Percentiles rank a stretch among this genome's conserved stretches.
phyloP scores from a whole-genome alignment of 306 rosid genomes.

The Vigna radiata region DNA sequence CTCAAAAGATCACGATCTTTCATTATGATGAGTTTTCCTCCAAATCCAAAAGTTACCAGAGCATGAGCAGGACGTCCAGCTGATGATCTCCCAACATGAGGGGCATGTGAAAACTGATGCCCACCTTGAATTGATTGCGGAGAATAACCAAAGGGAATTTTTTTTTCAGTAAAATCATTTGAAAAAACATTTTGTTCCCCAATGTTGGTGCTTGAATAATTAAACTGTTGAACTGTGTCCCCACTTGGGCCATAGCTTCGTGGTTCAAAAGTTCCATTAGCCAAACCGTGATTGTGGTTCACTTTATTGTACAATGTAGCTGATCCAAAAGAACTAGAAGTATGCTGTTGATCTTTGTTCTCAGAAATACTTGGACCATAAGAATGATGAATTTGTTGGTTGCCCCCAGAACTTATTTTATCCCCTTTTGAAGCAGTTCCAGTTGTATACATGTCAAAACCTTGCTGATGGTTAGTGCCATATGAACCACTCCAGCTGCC shows the following conservation, averaged over 20 bases:
- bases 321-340: conserved; percentile 61
- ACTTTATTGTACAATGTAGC: conserved; percentile 56
- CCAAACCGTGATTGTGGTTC: conserved; percentile 55
- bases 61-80: conserved; percentile 95
- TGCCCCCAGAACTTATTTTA: conserved; percentile 49
- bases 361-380: conserved; percentile 51
- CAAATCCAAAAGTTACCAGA: conserved; percentile 87
- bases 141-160: conserved; percentile 52
- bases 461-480: conserved; percentile 55
- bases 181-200: conserved; percentile 57
- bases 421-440: conserved; percentile 46
- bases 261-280: conserved; percentile 59
- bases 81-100: conserved; percentile 70
- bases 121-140: conserved; percentile 65
- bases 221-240: conserved; percentile 58
- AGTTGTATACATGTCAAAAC: conserved; percentile 51
- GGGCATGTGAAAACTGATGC: conserved; percentile 63
- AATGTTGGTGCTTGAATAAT: conserved; percentile 52
- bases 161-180: conserved; percentile 58
- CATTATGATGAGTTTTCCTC: conserved; percentile 92
- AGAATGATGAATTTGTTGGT: conserved; percentile 57
- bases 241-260: conserved; percentile 54
- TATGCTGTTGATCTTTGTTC: conserved; percentile 57
- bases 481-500: conserved; percentile 58
- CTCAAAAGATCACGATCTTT: conserved; percentile 61